A percentile compares a stretch with the other conserved stretches of the same genome.
Conservation (phyloP, 2,329 filamentous ascomycete genomes). For the Nigrospora sphaerica region DNA sequence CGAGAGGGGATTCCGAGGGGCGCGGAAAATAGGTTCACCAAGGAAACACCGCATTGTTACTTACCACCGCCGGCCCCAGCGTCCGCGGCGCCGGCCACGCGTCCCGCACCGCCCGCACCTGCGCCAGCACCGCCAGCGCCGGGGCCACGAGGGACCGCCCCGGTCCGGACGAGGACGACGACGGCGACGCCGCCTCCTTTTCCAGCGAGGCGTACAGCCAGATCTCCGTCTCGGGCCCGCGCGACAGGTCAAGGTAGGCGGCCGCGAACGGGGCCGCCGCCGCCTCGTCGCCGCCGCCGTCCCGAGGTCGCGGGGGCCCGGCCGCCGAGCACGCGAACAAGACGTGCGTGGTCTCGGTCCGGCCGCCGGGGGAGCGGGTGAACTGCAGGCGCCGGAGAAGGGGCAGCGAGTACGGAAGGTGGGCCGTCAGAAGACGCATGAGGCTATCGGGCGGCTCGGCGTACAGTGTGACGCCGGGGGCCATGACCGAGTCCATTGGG, state of each 20-base stretch:
- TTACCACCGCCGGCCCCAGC: slow-evolving; percentile 10
- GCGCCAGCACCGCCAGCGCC: slow-evolving; percentile 8
- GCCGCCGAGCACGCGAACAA: slow-evolving; percentile 25
- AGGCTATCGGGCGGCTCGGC: slow-evolving; percentile 23
- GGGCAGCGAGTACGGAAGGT: slow-evolving; percentile 52
- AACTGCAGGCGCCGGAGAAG: slow-evolving; percentile 59
- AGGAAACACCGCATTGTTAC: too few species aligned
- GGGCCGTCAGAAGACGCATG: slow-evolving; percentile 36
- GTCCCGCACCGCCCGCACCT: slow-evolving; percentile 13
- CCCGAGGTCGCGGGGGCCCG: neutral
- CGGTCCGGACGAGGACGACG: too few species aligned
- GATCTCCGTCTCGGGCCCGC: slow-evolving; percentile 55
- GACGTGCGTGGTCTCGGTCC: slow-evolving; percentile 34
- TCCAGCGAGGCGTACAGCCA: slow-evolving; percentile 55
- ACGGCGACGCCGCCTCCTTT: neutral
- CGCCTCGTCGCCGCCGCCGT: slow-evolving; percentile 2
- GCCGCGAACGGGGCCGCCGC: slow-evolving; percentile 36
- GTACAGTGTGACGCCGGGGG: too few species aligned
- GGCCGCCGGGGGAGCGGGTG: slow-evolving; percentile 31
- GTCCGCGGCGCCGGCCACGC: slow-evolving; percentile 9
- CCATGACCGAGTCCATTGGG: too few species aligned
- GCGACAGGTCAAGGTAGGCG: slow-evolving; percentile 54
- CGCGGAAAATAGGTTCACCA: too few species aligned
- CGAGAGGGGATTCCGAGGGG: too few species aligned
- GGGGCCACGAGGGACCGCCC: neutral